Evolutionary conservation across 1,139 yeast species (phyloP), one percentile per base, ranked within the genome.

Genomic region (Magnusiomyces ingens): DNA sequence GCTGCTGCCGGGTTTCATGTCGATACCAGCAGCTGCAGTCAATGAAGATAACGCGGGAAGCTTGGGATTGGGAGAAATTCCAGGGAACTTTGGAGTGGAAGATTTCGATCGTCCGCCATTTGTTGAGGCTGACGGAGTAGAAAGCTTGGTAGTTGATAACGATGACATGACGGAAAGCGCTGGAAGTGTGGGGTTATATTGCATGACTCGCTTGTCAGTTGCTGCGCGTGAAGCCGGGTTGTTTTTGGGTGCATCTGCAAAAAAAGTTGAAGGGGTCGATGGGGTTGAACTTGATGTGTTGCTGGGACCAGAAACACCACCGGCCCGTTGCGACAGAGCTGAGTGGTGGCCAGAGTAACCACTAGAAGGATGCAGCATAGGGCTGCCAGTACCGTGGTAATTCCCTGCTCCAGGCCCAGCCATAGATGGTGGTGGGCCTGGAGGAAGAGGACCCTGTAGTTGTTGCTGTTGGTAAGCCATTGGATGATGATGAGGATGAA

Each of bases 11-110:
- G 47, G 48, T 38, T 57, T 42, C 41, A 56, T 26, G 51, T 49
- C 52, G 48, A 52, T 40, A 51, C 50, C 26, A 53, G 60, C 51
- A 51, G 52, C 43, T 8, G 57, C 45, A 36, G 57, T 45, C 19
- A 56, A 46, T 15, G 58, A 49, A 41, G 56, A 49, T 12, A 57
- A 48, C 4, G 54, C 49, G 11, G 54, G 56, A 13, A 49, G 48
- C 17, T 15, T 45, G 2, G 43, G 49, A 42, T 42, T 48, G n/a
- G 54, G 51, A 12, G 54, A 46, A 18, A 29, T 21, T 2, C 51
- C 54, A 11, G 45, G 45, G 43, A 52, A 47, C 45, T 52, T 52
- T 8, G 55, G 55, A 5, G 55, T 52, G 19, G 48, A 8, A 35
- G 32, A 8, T 26, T 26, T 26, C 32, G 32, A 26, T 26, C 32